These are phyloP conservation scores for Leishmania turanica DNA, from an alignment of 208 protist species.

Conservation along the genomic window DNA sequence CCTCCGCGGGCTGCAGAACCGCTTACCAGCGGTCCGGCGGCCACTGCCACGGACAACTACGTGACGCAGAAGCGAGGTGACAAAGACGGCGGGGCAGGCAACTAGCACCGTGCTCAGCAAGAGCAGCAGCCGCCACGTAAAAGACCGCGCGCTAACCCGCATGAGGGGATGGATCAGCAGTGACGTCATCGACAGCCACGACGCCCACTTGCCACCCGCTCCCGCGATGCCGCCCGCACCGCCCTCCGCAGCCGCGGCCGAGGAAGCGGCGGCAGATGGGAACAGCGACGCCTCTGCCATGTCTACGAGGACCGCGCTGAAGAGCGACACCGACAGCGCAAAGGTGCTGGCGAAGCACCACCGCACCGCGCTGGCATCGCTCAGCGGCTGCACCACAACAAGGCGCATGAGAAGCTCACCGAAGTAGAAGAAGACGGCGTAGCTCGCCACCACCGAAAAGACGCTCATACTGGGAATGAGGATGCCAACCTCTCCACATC, in stretches of 20 bases:
- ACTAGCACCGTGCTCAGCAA: conserved; percentile 23
- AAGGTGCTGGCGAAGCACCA: conserved; percentile 37
- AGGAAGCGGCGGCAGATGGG: not conserved
- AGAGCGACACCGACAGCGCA: conserved; percentile 27
- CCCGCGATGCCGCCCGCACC: not conserved
- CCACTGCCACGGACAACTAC: not conserved
- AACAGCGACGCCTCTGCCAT: conserved; percentile 20
- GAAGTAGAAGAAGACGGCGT: conserved; percentile 29
- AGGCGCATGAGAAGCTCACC: conserved; percentile 34
- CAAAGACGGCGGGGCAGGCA: conserved; percentile 13
- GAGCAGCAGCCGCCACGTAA: conserved; percentile 22
- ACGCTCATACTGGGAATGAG: not conserved
- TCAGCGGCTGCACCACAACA: conserved; percentile 27
- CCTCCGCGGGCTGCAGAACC: not conserved
- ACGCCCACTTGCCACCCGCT: not conserved
- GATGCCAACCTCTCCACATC: not conserved
- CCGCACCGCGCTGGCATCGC: conserved; percentile 16
- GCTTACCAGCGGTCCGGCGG: not conserved
- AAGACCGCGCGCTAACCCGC: conserved; percentile 13
- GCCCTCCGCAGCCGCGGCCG: not conserved
- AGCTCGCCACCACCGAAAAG: conserved; percentile 19
- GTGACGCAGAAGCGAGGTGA: conserved; percentile 6
- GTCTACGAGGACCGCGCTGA: conserved; percentile 29
- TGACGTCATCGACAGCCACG: not conserved
- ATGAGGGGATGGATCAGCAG: not conserved